A percentile compares a stretch with the other conserved stretches of the same genome.
Evolutionary conservation across 345 rosid species (phyloP).

Genomic region (Laguncularia racemosa): DNA sequence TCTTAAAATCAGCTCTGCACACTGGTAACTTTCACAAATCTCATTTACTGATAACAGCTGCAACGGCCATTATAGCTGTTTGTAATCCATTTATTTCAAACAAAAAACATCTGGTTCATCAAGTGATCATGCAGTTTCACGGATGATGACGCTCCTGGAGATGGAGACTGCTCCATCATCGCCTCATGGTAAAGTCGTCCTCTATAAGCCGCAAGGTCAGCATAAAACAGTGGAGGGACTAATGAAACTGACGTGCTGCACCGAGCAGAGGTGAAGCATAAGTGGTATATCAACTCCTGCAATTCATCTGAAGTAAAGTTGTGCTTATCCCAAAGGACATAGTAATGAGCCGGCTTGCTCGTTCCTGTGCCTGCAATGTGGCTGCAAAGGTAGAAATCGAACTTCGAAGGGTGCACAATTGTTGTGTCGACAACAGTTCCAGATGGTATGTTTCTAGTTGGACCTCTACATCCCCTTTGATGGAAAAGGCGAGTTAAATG

Average conservation of each 20-base stretch:
- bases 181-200: no score
- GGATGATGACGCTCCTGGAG: no score
- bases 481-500: conserved; percentile 80
- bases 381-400: conserved; percentile 74
- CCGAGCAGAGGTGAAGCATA: conserved; percentile 84
- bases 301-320: conserved; percentile 51
- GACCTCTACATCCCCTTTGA: conserved; percentile 19
- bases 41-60: no score
- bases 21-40: no score
- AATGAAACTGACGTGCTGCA: conserved; percentile 95
- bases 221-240: no score
- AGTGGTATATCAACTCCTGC: conserved; percentile 61
- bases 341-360: conserved; percentile 84
- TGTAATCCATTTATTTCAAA: no score
- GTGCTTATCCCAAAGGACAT: conserved; percentile 70
- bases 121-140: no score
- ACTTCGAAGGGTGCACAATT: conserved; percentile 67
- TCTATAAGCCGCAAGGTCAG: no score
- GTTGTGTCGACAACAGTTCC: conserved; percentile 76
- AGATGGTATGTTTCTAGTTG: conserved; percentile 50
- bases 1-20: no score
- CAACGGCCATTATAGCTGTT: no score
- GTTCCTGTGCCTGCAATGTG: conserved; percentile 77
- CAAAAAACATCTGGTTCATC: no score
- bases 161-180: no score